A percentile compares a stretch with the other conserved stretches of the same genome.
Evolutionary conservation across 805 yeast genomes (phyloP).

Genomic region (Ogataea neopini): DNA sequence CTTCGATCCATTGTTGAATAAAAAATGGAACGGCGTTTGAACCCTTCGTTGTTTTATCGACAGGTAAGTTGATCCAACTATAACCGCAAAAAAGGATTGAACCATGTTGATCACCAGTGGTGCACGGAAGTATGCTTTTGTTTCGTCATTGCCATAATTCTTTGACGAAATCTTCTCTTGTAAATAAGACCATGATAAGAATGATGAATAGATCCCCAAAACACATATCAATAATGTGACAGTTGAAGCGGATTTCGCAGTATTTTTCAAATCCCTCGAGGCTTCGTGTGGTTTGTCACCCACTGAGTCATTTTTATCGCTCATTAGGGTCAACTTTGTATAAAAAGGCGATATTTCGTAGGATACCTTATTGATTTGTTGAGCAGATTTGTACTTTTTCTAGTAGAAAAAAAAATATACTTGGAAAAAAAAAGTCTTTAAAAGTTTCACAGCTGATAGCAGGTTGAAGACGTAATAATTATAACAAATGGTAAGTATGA

Average conservation of each 20-base stretch:
- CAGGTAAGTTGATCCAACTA: constrained; percentile 66
- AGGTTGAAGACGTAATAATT: no score
- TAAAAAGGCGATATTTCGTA: no score
- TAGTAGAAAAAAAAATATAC: no score
- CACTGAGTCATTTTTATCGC: no score
- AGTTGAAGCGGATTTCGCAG: not conserved
- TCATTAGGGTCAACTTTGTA: no score
- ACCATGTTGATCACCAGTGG: constrained; percentile 76
- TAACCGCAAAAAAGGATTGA: constrained; percentile 73
- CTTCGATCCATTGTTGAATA: constrained; percentile 35
- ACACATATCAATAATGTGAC: constrained; percentile 35
- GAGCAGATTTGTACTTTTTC: no score
- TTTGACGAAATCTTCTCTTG: constrained; percentile 86
- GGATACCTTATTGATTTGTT: no score
- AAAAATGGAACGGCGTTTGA: constrained; percentile 35
- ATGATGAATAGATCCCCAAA: constrained; percentile 79
- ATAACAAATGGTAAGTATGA: no score
- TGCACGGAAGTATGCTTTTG: constrained; percentile 52
- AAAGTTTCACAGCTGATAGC: no score
- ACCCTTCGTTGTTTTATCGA: constrained; percentile 33
- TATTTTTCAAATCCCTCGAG: no score
- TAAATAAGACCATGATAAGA: constrained; percentile 86
- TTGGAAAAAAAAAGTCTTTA: no score
- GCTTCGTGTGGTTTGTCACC: no score
- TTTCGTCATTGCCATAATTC: constrained; percentile 53